A percentile compares a stretch with the other conserved stretches of the same genome.
phyloP scores from a whole-genome alignment of 306 rosid species.

The Canavalia ensiformis region DNA sequence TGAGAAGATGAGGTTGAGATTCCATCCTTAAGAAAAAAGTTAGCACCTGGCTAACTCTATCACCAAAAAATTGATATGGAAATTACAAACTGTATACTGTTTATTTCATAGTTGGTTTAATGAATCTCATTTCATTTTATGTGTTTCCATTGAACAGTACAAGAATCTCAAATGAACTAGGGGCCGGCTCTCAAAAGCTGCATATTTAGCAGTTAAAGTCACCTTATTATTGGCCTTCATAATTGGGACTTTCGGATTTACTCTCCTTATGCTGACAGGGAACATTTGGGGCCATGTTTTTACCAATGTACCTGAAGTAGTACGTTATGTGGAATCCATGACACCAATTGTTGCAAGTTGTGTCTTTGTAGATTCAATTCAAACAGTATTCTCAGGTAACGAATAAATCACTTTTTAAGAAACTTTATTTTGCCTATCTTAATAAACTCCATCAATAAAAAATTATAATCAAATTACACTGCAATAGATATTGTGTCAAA shows the following conservation, averaged over 20 bases:
- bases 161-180: constrained; percentile 75
- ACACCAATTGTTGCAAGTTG: constrained; percentile 48
- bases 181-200: constrained; percentile 69
- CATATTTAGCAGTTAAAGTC: constrained; percentile 62
- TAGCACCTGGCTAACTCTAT: background rate
- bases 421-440: too few species aligned
- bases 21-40: too few species aligned
- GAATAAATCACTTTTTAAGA: too few species aligned
- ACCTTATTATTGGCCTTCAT: constrained; percentile 54
- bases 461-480: too few species aligned
- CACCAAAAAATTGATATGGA: background rate
- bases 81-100: background rate
- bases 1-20: background rate
- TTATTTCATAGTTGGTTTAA: background rate
- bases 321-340: constrained; percentile 56
- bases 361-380: constrained; percentile 40
- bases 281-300: constrained; percentile 71
- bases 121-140: background rate
- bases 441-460: too few species aligned
- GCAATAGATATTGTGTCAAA: background rate
- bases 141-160: constrained; percentile 52
- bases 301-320: constrained; percentile 61
- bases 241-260: constrained; percentile 53
- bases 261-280: constrained; percentile 53
- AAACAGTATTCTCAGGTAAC: constrained; percentile 42